Evolutionary conservation across 1,284 basidiomycete species (phyloP).

Genomic region (Boletus subluridellus): DNA sequence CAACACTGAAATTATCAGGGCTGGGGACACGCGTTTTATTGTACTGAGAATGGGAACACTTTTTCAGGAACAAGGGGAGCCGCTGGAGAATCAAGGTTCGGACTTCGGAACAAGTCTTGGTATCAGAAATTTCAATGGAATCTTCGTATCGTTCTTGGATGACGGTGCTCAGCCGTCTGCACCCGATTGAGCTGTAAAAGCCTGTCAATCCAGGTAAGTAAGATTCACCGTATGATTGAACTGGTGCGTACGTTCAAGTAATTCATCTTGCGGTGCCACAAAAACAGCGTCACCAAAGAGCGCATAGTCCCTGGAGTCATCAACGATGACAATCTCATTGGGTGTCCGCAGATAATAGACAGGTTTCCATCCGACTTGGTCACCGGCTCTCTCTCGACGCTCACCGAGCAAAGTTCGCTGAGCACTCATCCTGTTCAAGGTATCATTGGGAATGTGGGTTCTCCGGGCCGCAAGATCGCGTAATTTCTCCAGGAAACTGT

Average conservation of each 20-base stretch:
- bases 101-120: constrained; percentile 43
- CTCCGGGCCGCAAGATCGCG: constrained; percentile 1
- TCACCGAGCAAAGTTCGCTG: constrained; percentile 70
- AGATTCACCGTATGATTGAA: no score
- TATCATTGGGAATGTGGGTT: constrained; percentile 2
- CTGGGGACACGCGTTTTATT: not conserved
- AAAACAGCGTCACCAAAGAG: constrained; percentile 74
- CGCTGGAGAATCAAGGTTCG: constrained; percentile 74
- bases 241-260: constrained; percentile 26
- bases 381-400: constrained; percentile 38
- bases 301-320: constrained; percentile 70
- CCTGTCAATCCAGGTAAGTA: not conserved
- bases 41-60: not conserved
- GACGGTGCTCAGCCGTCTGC: constrained; percentile 63
- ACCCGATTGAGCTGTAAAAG: constrained; percentile 37
- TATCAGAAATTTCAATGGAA: constrained; percentile 46
- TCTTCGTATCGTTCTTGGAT: constrained; percentile 72
- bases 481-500: constrained; percentile 6
- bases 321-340: constrained; percentile 65
- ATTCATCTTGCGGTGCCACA: constrained; percentile 54
- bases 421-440: constrained; percentile 55
- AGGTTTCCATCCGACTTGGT: constrained; percentile 61
- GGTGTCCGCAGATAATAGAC: constrained; percentile 51
- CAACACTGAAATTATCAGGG: not conserved
- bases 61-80: constrained; percentile 73